Evolutionary conservation across 192 early-diverging fungal genomes (phyloP), one percentile per base, ranked within the genome.

Genomic region (Mortierella antarctica): DNA sequence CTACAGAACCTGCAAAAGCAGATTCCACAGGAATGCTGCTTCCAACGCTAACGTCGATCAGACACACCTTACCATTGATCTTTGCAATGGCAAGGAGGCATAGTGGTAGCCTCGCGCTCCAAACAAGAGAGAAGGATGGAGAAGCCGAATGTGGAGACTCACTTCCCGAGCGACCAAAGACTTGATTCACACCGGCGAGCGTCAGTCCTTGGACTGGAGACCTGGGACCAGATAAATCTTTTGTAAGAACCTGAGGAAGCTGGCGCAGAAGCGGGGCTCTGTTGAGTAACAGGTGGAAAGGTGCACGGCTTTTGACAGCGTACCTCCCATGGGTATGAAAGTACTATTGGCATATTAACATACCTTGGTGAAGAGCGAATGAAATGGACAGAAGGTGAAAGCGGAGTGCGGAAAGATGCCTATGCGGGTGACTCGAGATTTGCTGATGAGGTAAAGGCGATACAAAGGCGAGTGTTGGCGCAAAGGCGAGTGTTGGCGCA

Each of bases 31-130:
- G 49, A 64, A 64, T 49, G 47, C 60, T 55, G 9, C 53, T 51
- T 67, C 65, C 65, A 67, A 67, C 53, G 54, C 65, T 67, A 57
- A 23, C 65, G 65, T 44, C 54, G 65, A 51, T 42, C 54, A 57
- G 65, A 67, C 65, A 67, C 65, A 51, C 65, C 41, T 57, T 67
- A 56, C 54, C 65, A 57, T 67, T 66, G 46, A 55, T 67, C 54
- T 67, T 21, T 57, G 54, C 41, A 55, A 57, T 57, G 44, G 54
- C 65, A 57, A 67, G 54, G 65, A 57, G 65, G 54, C 65, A 67
- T 67, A 55, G 65, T 67, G 65, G 65, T 46, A 67, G 49, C 65
- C 65, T 57, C 53, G 65, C 54, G 65, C 65, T 67, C 42, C 54
- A 67, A 42, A 66, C 52, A 42, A 44, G 50, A 45, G 31, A 66